These are phyloP conservation scores for Talaromyces islandicus DNA, from an alignment of 2,329 filamentous ascomycete genomes.

Conservation along the genomic window DNA sequence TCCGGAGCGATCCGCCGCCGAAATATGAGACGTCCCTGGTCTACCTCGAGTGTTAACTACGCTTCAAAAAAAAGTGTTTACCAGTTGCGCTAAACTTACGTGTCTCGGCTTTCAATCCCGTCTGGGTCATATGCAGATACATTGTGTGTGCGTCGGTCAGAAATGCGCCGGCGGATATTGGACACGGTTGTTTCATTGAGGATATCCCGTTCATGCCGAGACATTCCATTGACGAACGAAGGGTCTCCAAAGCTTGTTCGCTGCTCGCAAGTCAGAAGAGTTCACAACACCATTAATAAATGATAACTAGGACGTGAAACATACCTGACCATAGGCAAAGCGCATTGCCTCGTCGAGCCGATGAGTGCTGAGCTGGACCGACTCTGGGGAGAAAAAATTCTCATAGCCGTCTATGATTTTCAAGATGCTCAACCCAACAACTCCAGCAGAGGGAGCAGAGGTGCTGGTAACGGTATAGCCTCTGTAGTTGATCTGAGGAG, in stretches of 20 bases:
- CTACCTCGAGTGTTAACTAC: constrained; percentile 18
- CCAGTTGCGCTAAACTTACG: constrained; percentile 27
- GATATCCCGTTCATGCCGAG: constrained; percentile 61
- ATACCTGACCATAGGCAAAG: constrained; percentile 69
- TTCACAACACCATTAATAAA: background rate
- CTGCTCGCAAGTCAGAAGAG: constrained; percentile 27
- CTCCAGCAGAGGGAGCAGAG: constrained; percentile 73
- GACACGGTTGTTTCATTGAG: constrained; percentile 56
- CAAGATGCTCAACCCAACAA: constrained; percentile 66
- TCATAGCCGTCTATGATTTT: constrained; percentile 78
- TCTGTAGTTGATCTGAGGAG: constrained; percentile 60
- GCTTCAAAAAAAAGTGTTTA: background rate
- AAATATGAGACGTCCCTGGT: constrained; percentile 48
- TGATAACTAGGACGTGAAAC: background rate
- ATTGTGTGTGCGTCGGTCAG: constrained; percentile 65
- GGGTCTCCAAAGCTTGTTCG: constrained; percentile 80
- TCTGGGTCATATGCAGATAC: constrained; percentile 68
- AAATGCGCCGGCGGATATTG: constrained; percentile 60
- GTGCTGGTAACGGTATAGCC: constrained; percentile 60
- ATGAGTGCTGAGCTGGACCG: constrained; percentile 66
- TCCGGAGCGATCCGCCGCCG: constrained; percentile 65
- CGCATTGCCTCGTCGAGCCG: constrained; percentile 81
- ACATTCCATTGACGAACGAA: constrained; percentile 59
- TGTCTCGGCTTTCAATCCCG: constrained; percentile 60
- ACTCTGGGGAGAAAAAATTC: constrained; percentile 52